phyloP scores from a whole-genome alignment of 1,284 basidiomycete species.

The Thelephora terrestris region DNA sequence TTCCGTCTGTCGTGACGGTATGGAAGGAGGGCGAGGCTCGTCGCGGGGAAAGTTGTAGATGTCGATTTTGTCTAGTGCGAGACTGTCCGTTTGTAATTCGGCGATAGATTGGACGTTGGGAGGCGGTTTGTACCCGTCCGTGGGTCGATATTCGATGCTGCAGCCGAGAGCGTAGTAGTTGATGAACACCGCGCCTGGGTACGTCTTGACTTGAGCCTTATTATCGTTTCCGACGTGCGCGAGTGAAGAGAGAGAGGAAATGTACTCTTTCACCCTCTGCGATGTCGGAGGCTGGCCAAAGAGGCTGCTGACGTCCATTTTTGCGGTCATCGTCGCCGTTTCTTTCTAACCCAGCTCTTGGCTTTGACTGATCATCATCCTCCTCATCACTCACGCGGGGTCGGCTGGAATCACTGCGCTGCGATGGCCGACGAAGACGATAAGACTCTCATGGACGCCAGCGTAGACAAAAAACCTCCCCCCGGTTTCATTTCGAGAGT shows the following conservation, averaged over 20 bases:
- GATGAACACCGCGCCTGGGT: constrained; percentile 75
- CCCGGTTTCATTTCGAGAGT: no score
- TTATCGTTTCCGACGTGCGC: constrained; percentile 13
- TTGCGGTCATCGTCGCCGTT: neutral
- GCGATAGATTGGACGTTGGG: constrained; percentile 29
- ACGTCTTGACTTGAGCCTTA: constrained; percentile 62
- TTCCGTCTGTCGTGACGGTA: constrained; percentile 17
- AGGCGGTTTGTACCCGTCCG: constrained; percentile 48
- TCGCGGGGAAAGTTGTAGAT: constrained; percentile 54
- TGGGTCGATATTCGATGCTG: constrained; percentile 63
- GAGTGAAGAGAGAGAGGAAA: constrained; percentile 28
- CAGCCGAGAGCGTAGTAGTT: constrained; percentile 74
- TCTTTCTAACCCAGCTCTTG: no score
- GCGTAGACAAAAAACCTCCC: no score
- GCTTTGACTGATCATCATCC: no score
- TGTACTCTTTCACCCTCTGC: constrained; percentile 30
- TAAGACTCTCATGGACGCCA: no score
- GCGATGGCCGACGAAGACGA: neutral
- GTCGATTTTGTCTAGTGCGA: constrained; percentile 65
- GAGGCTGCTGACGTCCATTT: constrained; percentile 27
- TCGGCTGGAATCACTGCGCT: neutral
- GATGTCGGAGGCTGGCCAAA: constrained; percentile 36
- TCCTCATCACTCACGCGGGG: neutral
- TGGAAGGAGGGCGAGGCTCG: constrained; percentile 12
- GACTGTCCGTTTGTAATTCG: constrained; percentile 38